These are phyloP conservation scores for Claviceps purpurea DNA, from an alignment of 2,329 filamentous ascomycete genomes.

Conservation along the genomic window DNA sequence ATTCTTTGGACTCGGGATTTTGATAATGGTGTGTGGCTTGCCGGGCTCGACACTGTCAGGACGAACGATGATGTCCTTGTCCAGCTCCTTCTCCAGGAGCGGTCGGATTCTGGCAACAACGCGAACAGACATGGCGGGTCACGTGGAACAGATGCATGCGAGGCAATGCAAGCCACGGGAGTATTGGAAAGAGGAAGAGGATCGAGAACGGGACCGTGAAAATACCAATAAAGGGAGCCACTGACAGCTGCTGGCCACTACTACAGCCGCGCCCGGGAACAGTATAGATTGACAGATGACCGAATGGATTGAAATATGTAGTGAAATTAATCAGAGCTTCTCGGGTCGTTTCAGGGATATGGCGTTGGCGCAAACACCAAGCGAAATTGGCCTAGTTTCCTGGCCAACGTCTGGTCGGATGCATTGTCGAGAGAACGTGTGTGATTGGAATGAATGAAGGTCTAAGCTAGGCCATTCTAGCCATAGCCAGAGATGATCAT, in stretches of 20 bases:
- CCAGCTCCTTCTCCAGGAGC: conserved; percentile 70
- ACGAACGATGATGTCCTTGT: conserved; percentile 74
- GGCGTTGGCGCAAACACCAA: not conserved
- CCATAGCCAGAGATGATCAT: too few relatives aligned
- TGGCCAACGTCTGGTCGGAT: conserved; percentile 1
- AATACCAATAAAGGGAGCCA: not conserved
- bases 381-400: conserved; percentile 4
- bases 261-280: not conserved
- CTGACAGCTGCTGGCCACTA: conserved; percentile 2
- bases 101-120: conserved; percentile 87
- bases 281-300: not conserved
- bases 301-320: not conserved
- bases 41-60: conserved; percentile 49
- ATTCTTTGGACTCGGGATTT: conserved; percentile 91
- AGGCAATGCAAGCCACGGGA: conserved; percentile 6
- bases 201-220: not conserved
- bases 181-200: not conserved
- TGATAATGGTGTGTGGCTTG: conserved; percentile 55
- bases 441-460: too few relatives aligned
- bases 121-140: conserved; percentile 48
- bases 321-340: not conserved
- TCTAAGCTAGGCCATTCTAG: too few relatives aligned
- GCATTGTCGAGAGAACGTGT: too few relatives aligned
- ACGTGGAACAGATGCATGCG: conserved; percentile 7
- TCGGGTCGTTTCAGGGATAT: not conserved